Percentiles rank a stretch among this genome's conserved stretches.
These are phyloP conservation scores for Melampsora abietis-canadensis DNA, from an alignment of 1,284 basidiomycete species.

Conservation along the genomic window DNA sequence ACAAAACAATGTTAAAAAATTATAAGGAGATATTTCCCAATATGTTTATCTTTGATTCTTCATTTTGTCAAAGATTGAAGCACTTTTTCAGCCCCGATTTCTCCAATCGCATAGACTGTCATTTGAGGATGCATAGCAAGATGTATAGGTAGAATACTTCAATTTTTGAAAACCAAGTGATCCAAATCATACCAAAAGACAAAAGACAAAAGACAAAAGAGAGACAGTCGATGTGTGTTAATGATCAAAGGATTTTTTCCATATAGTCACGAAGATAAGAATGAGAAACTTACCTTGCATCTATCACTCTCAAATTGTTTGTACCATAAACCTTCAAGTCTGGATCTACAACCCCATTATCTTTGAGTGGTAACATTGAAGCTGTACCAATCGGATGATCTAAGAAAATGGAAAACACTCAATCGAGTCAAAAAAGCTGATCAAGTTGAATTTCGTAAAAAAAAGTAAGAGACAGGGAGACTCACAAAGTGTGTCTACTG, in stretches of 20 bases:
- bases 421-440: background rate
- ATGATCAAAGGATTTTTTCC: too few relatives aligned
- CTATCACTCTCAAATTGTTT: conserved; percentile 60
- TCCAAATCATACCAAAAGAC: too few relatives aligned
- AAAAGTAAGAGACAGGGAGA: background rate
- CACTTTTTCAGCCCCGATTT: background rate
- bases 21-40: too few relatives aligned
- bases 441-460: background rate
- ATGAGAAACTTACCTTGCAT: conserved; percentile 47
- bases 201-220: too few relatives aligned
- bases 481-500: background rate
- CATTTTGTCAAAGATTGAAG: too few relatives aligned
- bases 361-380: conserved; percentile 69
- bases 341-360: conserved; percentile 72
- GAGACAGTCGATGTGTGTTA: too few relatives aligned
- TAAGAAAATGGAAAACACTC: background rate
- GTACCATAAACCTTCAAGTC: conserved; percentile 71
- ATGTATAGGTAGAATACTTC: background rate
- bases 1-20: too few relatives aligned
- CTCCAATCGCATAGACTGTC: conserved; percentile 5
- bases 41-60: too few relatives aligned
- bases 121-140: background rate
- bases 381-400: conserved; percentile 56
- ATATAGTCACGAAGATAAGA: too few relatives aligned
- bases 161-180: too few relatives aligned